Base-by-base conservation (phyloP, 2,329 filamentous ascomycete species). In the Balansia obtecta region DNA sequence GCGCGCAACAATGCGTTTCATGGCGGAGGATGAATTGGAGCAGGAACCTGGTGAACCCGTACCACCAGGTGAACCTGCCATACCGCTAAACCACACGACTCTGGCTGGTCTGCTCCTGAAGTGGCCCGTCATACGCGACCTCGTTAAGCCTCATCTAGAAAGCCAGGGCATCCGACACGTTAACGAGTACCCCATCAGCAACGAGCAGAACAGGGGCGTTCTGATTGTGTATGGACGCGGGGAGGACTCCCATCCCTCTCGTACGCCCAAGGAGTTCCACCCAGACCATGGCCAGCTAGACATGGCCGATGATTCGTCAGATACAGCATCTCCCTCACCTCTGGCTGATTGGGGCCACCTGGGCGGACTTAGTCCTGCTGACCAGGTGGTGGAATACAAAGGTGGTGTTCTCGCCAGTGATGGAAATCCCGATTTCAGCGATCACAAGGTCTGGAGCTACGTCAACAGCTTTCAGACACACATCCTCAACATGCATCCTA, bases 61-160 rank as follows among this genome's bases (percentile, higher is more conserved):
- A 7, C 69, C 67, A 12, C 75, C 76, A 1, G 81, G 80, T 45
- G 76, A 82, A 56, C 77, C 86, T 13, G 79, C 85, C 1, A 86
- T 95, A 50, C 86, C 88, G 1, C 79, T 83, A 30, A 87, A 95
- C 57, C 91, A 97, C 61, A 94, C 88, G 0, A 96, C 90, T 0
- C 80, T 88, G n/a, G 89, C 89, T 1, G 87, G 93, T 47, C 79
- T 89, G 54, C 71, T 97, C 16, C 70, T 97, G 30, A 74, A 77
- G 45, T 89, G 85, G 82, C 77, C 77, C 0, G 76, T 82, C 0
- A 88, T 93, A 50, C 68, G 73, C 61, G 68, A 75, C 54, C 62
- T 96, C 61, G 80, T 87, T 34, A 72, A 61, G 53, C 67, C 65
- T 46, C 70, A 71, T 27, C 63, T 81, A 50, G 65, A 71, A 20